These are phyloP conservation scores for Thozetella sp. DNA, from an alignment of 495 filamentous ascomycete species.

Conservation along the genomic window DNA sequence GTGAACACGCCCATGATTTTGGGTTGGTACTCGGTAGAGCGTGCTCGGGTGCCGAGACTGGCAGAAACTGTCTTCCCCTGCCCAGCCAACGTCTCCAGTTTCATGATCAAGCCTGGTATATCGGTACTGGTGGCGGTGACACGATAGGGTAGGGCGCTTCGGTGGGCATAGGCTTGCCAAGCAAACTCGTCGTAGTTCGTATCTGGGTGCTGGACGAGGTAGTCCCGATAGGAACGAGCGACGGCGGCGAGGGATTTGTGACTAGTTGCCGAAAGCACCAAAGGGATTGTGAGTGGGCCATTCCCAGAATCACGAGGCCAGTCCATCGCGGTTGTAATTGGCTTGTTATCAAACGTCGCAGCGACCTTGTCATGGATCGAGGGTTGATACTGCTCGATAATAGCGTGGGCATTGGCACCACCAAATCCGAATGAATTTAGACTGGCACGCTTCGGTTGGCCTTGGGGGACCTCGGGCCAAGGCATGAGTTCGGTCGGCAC, in stretches of 20 bases:
- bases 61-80: not conserved
- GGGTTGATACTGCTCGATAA: constrained; percentile 21
- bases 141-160: not conserved
- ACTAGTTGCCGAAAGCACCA: not conserved
- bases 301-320: not conserved
- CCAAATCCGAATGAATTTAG: constrained; percentile 48
- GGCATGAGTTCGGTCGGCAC: constrained; percentile 16
- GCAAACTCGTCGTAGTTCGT: not conserved
- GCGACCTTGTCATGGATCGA: not conserved
- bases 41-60: constrained; percentile 12
- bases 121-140: not conserved
- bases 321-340: not conserved
- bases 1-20: constrained; percentile 50
- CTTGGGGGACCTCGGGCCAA: not conserved
- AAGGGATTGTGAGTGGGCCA: not conserved
- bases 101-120: not conserved
- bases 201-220: not conserved
- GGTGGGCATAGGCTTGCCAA: not conserved
- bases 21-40: not conserved
- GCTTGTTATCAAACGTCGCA: not conserved
- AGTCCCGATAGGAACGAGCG: not conserved
- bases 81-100: not conserved
- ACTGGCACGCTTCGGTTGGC: not conserved
- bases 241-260: not conserved
- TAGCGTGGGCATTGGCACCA: constrained; percentile 39